Conservation (phyloP, 2,329 filamentous ascomycete genomes). For the Chaetomiaceae sp. region DNA sequence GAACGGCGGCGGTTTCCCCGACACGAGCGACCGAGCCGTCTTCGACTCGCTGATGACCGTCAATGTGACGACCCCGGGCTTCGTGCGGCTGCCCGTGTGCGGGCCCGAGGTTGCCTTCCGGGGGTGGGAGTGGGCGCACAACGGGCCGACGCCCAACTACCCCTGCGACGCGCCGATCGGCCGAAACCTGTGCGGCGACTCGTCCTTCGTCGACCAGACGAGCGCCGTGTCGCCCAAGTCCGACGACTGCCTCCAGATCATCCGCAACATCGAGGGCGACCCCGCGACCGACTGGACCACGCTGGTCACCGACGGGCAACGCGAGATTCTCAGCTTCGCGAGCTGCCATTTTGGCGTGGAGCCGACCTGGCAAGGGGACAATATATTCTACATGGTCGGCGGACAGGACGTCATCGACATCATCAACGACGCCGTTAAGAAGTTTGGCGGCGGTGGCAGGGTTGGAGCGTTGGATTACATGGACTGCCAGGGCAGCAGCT, state of each 20-base stretch:
- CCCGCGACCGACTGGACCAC: slow-evolving; percentile 18
- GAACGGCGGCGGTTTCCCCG: slow-evolving; percentile 27
- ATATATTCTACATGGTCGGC: slow-evolving; percentile 31
- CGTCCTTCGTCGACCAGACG: slow-evolving; percentile 34
- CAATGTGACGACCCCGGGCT: slow-evolving; percentile 35
- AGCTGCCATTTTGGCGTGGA: slow-evolving; percentile 34
- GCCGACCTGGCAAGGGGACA: slow-evolving; percentile 23
- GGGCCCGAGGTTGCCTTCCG: slow-evolving; percentile 31
- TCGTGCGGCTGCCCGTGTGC: slow-evolving; percentile 38
- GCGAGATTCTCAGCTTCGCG: slow-evolving; percentile 27
- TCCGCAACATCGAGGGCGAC: slow-evolving; percentile 31
- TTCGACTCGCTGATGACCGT: slow-evolving; percentile 23
- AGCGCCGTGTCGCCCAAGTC: slow-evolving; percentile 33
- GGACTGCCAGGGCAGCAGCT: slow-evolving; percentile 23
- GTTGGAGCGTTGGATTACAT: slow-evolving; percentile 34
- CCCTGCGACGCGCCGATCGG: slow-evolving; percentile 33
- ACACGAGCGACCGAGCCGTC: neutral
- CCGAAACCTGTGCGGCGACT: slow-evolving; percentile 29
- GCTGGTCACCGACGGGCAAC: slow-evolving; percentile 24
- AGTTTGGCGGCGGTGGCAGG: slow-evolving; percentile 30
- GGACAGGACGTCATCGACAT: slow-evolving; percentile 36
- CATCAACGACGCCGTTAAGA: slow-evolving; percentile 30
- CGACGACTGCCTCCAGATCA: slow-evolving; percentile 33
- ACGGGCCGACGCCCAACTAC: slow-evolving; percentile 23
- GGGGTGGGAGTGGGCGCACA: slow-evolving; percentile 26